Base-by-base conservation (phyloP, 495 filamentous ascomycete genomes). In the Penicillium paradoxum region DNA sequence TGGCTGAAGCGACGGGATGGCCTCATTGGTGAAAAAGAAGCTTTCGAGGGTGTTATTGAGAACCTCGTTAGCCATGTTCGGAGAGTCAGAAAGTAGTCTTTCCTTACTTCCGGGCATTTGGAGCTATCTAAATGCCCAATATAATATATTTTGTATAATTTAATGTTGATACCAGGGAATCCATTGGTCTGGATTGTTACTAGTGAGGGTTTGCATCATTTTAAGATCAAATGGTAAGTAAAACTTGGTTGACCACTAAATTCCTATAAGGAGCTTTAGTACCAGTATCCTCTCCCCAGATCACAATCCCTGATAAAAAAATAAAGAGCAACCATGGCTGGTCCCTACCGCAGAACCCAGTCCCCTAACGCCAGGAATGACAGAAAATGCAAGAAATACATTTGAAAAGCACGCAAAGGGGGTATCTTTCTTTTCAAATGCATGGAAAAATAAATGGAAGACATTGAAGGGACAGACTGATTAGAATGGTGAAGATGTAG, bases 1-100 rank as follows among this genome's bases (percentile, higher is more conserved):
- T 99, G 95, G 93, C 79, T 90, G 44, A 87, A 85, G 76, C 76
- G 84, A 58, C 84, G 83, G 29, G 91, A 96, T 62, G 86, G 87
- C 47, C 87, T 91, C 49, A 73, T 95, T 49, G 84, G 87, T 24
- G 92, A 99, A 57, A 88, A 95, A 59, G 92, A 97, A 71, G 89
- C 90, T 6, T 97, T 99, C 75, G 93, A 99, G 63, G 89, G 88
- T 0, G 93, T 99, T 8, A 96, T 99, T 77, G 95, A 97, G 73
- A 96, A 97, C 66, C 72, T 99, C 52, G 93, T 99, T 38, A 93
- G 87, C 69, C 93, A 96, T 74, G 93, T 95, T 8, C 79, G 90
- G 70, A 89, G 91, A 65, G 85, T 89, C 42, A 77, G 93, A 64
- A 93, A 91, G 70, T 80, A 67, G 63, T 59, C 54, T 51, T 52